Conservation (phyloP, 2,329 filamentous ascomycete genomes). For the Fusarium lyarnte region DNA sequence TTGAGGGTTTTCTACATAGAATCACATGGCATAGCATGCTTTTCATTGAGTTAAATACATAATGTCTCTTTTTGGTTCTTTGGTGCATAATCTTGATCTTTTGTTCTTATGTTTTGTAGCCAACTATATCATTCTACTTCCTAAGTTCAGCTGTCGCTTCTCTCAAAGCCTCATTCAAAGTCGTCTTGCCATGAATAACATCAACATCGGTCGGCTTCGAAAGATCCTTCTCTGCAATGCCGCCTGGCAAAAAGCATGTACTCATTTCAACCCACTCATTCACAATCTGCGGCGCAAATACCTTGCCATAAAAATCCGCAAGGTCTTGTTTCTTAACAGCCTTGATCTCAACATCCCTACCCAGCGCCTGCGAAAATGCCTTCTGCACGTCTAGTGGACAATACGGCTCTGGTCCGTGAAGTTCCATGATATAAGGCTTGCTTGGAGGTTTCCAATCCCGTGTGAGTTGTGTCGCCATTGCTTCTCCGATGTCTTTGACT, state of each 20-base stretch:
- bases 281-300: slow-evolving; percentile 40
- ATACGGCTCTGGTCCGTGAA: slow-evolving; percentile 46
- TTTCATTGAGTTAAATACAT: not conserved
- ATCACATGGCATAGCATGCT: not conserved
- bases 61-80: not conserved
- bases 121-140: rapidly evolving
- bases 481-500: slow-evolving; percentile 36
- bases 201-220: slow-evolving; percentile 10
- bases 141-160: not conserved
- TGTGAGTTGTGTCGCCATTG: slow-evolving; percentile 40
- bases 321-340: slow-evolving; percentile 42
- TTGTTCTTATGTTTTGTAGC: rapidly evolving
- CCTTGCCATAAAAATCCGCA: slow-evolving; percentile 22
- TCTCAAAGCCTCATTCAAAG: slow-evolving; percentile 28
- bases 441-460: slow-evolving; percentile 27
- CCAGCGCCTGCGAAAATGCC: slow-evolving; percentile 42
- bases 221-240: slow-evolving; percentile 33
- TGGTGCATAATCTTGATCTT: rapidly evolving
- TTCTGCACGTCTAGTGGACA: slow-evolving; percentile 43
- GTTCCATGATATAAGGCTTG: slow-evolving; percentile 45
- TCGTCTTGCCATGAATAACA: slow-evolving; percentile 37
- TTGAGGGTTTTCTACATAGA: not conserved
- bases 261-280: slow-evolving; percentile 47
- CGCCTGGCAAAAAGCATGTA: slow-evolving; percentile 42
- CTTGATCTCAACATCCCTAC: slow-evolving; percentile 41